These are phyloP conservation scores for Leavenworthia alabamica DNA, from an alignment of 345 rosid species.

Conservation along the genomic window DNA sequence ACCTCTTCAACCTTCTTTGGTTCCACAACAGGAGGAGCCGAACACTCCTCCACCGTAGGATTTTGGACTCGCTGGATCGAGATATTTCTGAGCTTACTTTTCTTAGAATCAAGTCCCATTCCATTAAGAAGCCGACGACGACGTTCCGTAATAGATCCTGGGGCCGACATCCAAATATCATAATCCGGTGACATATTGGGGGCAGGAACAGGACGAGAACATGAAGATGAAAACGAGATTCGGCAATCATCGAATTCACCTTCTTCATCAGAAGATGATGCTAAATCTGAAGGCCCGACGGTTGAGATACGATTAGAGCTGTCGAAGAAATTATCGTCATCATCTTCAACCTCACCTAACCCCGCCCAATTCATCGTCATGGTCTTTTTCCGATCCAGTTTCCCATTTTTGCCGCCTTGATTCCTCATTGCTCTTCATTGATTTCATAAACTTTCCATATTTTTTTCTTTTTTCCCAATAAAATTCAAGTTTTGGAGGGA, in stretches of 20 bases:
- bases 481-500: slow-evolving; percentile 29
- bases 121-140: slow-evolving; percentile 64
- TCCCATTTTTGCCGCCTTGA: slow-evolving; percentile 13
- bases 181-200: slow-evolving; percentile 46
- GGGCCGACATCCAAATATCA: slow-evolving; percentile 82
- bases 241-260: slow-evolving; percentile 63
- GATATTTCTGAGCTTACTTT: slow-evolving; percentile 33
- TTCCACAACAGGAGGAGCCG: neutral
- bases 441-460: neutral
- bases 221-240: slow-evolving; percentile 51
- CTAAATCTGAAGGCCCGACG: slow-evolving; percentile 42
- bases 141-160: slow-evolving; percentile 70
- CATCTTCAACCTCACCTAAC: slow-evolving; percentile 57
- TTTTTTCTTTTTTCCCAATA: neutral
- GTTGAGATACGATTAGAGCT: slow-evolving; percentile 47
- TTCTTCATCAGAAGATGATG: slow-evolving; percentile 64
- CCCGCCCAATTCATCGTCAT: slow-evolving; percentile 76
- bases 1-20: slow-evolving; percentile 15
- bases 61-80: slow-evolving; percentile 27
- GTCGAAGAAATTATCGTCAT: slow-evolving; percentile 65
- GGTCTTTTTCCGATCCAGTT: slow-evolving; percentile 49
- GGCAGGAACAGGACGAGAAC: slow-evolving; percentile 21
- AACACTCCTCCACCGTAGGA: neutral
- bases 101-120: slow-evolving; percentile 57
- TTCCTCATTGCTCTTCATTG: slow-evolving; percentile 23